Percentiles rank a stretch among this genome's conserved stretches.
Conservation (phyloP, 1,284 basidiomycete genomes). For the Boletus coffeatus region DNA sequence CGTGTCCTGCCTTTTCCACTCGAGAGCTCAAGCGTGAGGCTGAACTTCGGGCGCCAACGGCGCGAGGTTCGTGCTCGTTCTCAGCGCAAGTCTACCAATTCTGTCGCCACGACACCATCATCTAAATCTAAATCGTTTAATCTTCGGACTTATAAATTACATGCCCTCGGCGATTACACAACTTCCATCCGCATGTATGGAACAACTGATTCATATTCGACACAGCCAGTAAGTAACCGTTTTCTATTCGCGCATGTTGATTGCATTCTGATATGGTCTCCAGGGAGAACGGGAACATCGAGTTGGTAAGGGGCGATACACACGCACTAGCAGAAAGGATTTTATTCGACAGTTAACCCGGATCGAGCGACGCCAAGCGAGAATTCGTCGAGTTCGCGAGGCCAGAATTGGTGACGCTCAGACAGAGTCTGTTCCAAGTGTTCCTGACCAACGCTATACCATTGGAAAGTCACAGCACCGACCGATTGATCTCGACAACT, state of each 20-base stretch:
- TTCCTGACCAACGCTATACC: neutral
- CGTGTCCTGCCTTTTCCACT: slow-evolving; percentile 1
- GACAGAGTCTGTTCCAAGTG: neutral
- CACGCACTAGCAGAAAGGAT: neutral
- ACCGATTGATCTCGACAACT: neutral
- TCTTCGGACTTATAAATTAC: slow-evolving; percentile 20
- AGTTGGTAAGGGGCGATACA: neutral
- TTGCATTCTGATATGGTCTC: slow-evolving; percentile 3
- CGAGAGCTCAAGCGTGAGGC: neutral
- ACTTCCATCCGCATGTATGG: slow-evolving; percentile 11
- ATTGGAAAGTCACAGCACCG: neutral
- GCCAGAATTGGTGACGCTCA: neutral
- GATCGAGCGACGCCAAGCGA: neutral
- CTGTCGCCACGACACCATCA: neutral
- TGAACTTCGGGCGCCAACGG: neutral
- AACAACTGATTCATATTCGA: slow-evolving; percentile 12
- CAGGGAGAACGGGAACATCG: slow-evolving; percentile 10
- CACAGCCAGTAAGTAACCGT: neutral
- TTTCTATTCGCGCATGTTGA: neutral
- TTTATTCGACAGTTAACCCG: neutral
- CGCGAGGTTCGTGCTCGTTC: neutral
- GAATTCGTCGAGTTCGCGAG: neutral
- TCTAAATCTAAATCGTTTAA: slow-evolving; percentile 16
- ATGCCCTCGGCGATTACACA: slow-evolving; percentile 19
- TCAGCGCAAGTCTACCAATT: neutral